phyloP scores from a whole-genome alignment of 2,329 filamentous ascomycete genomes.

The Podosphaera xanthii region DNA sequence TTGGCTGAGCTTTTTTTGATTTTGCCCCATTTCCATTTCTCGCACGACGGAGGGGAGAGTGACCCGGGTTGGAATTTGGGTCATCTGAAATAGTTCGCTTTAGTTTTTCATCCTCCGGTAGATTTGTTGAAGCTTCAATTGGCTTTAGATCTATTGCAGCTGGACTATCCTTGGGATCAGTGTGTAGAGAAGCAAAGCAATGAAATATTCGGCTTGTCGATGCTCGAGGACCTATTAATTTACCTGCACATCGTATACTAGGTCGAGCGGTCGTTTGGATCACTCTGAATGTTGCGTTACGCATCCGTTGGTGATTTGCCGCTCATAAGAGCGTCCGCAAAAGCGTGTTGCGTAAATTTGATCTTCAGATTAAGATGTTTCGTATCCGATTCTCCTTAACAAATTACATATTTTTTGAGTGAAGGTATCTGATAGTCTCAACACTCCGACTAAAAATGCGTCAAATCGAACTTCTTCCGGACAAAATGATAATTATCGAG shows the following conservation, averaged over 20 bases:
- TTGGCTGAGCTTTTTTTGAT: neutral
- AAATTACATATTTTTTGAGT: neutral
- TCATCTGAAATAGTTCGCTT: neutral
- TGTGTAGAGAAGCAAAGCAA: conserved; percentile 9
- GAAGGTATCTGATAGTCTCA: neutral
- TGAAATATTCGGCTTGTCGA: conserved; percentile 11
- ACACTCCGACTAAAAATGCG: too few relatives aligned
- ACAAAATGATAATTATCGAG: too few relatives aligned
- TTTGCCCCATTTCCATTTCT: conserved; percentile 4
- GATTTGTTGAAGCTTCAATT: conserved; percentile 5
- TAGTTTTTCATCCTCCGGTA: conserved; percentile 3
- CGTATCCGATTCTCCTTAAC: neutral
- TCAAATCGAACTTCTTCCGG: too few relatives aligned
- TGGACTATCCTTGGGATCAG: conserved; percentile 9
- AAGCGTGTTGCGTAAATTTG: neutral
- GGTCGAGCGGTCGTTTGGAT: conserved; percentile 13
- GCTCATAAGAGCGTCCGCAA: conserved; percentile 11
- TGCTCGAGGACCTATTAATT: neutral
- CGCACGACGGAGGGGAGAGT: conserved; percentile 3
- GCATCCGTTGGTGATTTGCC: conserved; percentile 14
- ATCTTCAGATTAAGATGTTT: neutral
- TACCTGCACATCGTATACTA: conserved; percentile 11
- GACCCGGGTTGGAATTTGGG: conserved; percentile 1
- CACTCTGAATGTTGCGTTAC: conserved; percentile 13
- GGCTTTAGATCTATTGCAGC: conserved; percentile 1